Evolutionary conservation across 805 yeast species (phyloP), one percentile per base, ranked within the genome.

Genomic region (Debaryomyces tyrocola): DNA sequence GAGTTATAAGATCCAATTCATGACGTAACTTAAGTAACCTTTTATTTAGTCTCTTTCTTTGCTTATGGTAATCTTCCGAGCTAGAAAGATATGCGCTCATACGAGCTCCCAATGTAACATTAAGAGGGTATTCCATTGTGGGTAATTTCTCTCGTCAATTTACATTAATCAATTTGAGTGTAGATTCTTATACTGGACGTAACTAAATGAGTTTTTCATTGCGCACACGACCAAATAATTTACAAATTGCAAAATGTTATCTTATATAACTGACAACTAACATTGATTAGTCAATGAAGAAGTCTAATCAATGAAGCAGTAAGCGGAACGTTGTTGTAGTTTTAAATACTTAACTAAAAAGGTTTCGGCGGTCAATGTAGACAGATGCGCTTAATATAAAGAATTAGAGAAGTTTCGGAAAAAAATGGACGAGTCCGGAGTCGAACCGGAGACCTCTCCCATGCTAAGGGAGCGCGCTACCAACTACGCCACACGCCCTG

Each of bases 401-500:
- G 7, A 5, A 5, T 24, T 24, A 4, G 12, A 59, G 55, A 17
- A 2, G 18, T 17, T 2, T 17, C 4, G 18, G 4, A 17, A 51
- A 51, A 47, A 40, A 46, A 43, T 57, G 61, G 61, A 57, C 61
- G 61, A 55, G 59, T 54, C 59, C 58, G 59, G 61, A 57, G 55
- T 57, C 61, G 61, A 57, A 63, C 68, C 68, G 63, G 67, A 63
- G 69, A 64, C 69, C 69, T 64, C 64, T 64, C 69, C 60, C 69
- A 63, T 63, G 68, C 68, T 59, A 63, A 63, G 68, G 59, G 67
- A 63, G 75, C 85, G 86, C 85, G 85, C 85, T 82, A 82, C 87
- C 87, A 81, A 80, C 87, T 82, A 78, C 85, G 85, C 87, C 84
- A 82, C 83, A 78, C 83, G 85, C 86, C 85, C 65, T 17, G 27